These are phyloP conservation scores for Eucalyptus erythrocorys DNA, from an alignment of 345 rosid genomes.

Conservation along the genomic window DNA sequence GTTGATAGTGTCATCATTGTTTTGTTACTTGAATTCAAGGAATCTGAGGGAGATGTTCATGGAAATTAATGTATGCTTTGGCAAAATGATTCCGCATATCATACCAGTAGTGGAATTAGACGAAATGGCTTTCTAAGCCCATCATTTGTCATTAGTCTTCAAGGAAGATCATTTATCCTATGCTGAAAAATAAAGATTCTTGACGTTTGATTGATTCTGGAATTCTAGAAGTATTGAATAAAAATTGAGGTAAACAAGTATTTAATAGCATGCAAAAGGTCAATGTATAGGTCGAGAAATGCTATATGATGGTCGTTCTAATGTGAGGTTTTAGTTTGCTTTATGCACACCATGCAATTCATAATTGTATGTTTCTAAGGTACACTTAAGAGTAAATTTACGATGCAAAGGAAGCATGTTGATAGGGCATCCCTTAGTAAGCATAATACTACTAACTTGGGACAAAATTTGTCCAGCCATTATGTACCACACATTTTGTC, in stretches of 20 bases:
- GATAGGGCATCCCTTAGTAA: background rate
- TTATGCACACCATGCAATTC: background rate
- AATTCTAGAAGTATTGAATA: background rate
- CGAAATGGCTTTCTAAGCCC: background rate
- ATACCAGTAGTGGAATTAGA: accelerated
- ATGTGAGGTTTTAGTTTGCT: background rate
- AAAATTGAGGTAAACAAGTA: no score
- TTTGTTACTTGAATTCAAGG: background rate
- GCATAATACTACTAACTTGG: background rate
- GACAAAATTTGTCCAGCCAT: background rate
- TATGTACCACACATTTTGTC: background rate
- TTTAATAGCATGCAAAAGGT: background rate
- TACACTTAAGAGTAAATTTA: background rate
- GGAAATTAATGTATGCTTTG: background rate
- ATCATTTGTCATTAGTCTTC: background rate
- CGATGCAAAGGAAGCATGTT: background rate
- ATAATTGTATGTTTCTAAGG: background rate
- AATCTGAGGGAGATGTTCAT: background rate
- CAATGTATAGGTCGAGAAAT: background rate
- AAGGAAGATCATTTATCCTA: background rate
- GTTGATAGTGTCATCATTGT: background rate
- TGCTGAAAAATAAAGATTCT: background rate
- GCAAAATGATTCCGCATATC: background rate
- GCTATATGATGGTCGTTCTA: background rate
- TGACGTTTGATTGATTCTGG: background rate